Base-by-base conservation (phyloP, 306 rosid species). In the Pachyrhizus erosus region DNA sequence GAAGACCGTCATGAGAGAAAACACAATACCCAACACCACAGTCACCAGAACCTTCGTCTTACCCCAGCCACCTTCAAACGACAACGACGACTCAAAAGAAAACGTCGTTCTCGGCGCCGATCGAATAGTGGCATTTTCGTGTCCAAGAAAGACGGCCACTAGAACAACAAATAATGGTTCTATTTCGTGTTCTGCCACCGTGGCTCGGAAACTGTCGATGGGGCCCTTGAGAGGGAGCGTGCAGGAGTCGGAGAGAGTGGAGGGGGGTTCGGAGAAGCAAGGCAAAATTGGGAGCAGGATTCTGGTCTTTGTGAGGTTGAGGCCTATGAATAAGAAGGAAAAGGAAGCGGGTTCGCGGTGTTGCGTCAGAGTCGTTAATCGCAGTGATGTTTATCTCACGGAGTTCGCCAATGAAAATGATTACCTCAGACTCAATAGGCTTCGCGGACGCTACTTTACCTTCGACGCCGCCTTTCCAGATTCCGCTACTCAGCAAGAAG, bases 271-370 rank as follows among this genome's bases (percentile, higher is more conserved):
- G 5, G 89, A 84, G 91, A 87, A 82, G 67, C 45, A 69, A 51
- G 71, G 77, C 24, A 37, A 43, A 58, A 46, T 39, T 6, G 89
- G 80, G 79, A 96, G 94, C 55, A 75, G 94, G 66, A 96, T 96
- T 71, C 46, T 87, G 23, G 99, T 96, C 82, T 96, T 91, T 24
- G 98, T 96, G 86, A 92, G 99, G 90, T 86, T 96, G 5, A 86
- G 99, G 74, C 99, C 99, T 1, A 89, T 93, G 99, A 91, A 85
- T 11, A 92, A 83, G 91, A 96, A 91, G 81, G 99, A 96, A 57
- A 89, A 76, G 82, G 96, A 96, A 64, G 89, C 62, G 33, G 96
- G 93, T 33, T 91, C 97, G 0, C 76, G 93, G 80, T 84, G 98
- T 79, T 93, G 97, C 26, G 96, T 96, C 8, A 91, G 86, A 76